phyloP scores from a whole-genome alignment of 306 rosid species.

The Vicia sativa region DNA sequence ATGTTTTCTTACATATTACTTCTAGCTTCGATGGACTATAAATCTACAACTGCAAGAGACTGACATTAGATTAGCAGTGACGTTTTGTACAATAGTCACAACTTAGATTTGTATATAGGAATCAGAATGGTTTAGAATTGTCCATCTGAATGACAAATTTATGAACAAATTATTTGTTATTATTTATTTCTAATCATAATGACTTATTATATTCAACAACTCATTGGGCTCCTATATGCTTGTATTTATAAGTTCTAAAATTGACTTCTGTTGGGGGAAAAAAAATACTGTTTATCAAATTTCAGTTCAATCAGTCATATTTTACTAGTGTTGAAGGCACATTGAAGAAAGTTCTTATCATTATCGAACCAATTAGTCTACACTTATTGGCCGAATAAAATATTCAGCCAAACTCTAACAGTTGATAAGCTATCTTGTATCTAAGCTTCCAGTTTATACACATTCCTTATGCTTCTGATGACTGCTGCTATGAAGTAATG shows the following conservation, averaged over 20 bases:
- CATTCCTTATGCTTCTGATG: not conserved
- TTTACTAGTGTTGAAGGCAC: too few species aligned
- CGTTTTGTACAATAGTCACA: not conserved
- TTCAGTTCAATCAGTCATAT: not conserved
- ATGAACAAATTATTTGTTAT: not conserved
- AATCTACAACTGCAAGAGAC: not conserved
- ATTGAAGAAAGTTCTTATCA: too few species aligned
- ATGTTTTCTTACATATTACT: not conserved
- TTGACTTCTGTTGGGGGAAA: not conserved
- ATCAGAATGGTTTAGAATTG: not conserved
- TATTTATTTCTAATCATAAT: not conserved
- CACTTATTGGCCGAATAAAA: too few species aligned
- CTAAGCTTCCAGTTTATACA: not conserved
- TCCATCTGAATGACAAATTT: not conserved
- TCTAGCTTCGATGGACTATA: not conserved
- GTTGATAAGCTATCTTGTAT: too few species aligned
- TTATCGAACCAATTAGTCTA: not conserved
- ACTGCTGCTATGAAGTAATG: not conserved
- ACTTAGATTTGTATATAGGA: constrained; percentile 1
- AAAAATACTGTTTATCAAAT: not conserved
- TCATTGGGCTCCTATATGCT: constrained; percentile 3
- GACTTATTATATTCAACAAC: not conserved
- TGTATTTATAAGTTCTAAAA: not conserved
- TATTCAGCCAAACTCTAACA: too few species aligned
- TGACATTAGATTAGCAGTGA: not conserved